These are phyloP conservation scores for Piloderma croceum DNA, from an alignment of 768 basidiomycete genomes.

Conservation along the genomic window DNA sequence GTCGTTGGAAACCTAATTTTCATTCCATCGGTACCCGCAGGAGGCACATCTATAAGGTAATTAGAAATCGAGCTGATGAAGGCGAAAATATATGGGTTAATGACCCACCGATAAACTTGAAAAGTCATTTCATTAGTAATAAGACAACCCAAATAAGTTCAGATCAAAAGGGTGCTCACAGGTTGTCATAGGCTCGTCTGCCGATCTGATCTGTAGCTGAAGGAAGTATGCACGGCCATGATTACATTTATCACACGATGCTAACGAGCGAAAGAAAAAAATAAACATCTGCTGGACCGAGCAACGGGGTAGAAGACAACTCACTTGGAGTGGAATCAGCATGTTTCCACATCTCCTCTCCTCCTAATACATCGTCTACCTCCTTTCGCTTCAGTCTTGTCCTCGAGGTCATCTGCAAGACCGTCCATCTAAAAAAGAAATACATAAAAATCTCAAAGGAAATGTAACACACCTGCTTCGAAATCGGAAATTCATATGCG, in stretches of 20 bases:
- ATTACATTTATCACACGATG: conserved; percentile 75
- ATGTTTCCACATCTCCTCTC: conserved; percentile 90
- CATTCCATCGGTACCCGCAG: conserved; percentile 66
- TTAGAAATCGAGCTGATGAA: conserved; percentile 2
- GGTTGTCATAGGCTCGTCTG: conserved; percentile 86
- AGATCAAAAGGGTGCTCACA: conserved; percentile 31
- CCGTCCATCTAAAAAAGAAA: neutral
- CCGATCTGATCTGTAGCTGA: conserved; percentile 92
- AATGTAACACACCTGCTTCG: conserved; percentile 56
- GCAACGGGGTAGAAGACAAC: conserved; percentile 10
- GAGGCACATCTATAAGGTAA: conserved; percentile 44
- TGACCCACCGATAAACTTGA: conserved; percentile 56
- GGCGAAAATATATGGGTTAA: neutral
- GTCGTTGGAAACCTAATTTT: too few relatives aligned
- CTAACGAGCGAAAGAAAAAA: conserved; percentile 22
- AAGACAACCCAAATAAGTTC: neutral
- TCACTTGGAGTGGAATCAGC: conserved; percentile 81
- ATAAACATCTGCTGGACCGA: conserved; percentile 1
- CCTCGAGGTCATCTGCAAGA: conserved; percentile 81
- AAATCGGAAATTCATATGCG: conserved; percentile 92
- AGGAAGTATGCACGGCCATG: conserved; percentile 85
- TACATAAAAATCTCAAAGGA: neutral
- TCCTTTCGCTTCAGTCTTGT: conserved; percentile 83
- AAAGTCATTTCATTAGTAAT: conserved; percentile 1
- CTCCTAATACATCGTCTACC: conserved; percentile 94